Conservation (phyloP, 345 rosid species). For the Crucihimalaya himalaica region DNA sequence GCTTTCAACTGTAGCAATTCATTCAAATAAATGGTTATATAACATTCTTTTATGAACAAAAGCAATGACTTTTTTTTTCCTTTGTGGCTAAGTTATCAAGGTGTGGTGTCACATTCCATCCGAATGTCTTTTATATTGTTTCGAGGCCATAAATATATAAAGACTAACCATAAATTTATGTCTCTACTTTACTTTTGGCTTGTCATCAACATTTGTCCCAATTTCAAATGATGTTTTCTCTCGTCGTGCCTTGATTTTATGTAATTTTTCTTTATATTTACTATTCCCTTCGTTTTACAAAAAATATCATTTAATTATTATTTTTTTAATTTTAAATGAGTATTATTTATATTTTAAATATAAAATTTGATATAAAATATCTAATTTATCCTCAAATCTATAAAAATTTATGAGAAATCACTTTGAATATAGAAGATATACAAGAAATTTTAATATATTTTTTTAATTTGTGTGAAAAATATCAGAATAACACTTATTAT, state of each 20-base stretch:
- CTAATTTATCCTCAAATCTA: no score
- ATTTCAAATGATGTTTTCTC: neutral
- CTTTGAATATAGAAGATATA: no score
- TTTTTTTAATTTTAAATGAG: no score
- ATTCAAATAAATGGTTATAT: neutral
- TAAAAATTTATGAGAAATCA: no score
- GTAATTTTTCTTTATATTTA: neutral
- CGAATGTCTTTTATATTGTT: conserved; percentile 33
- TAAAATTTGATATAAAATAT: no score
- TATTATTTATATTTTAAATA: no score
- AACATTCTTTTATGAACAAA: neutral
- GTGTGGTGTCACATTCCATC: conserved; percentile 40
- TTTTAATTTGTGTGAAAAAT: no score
- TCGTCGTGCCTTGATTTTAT: neutral
- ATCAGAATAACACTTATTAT: no score
- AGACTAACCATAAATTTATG: neutral
- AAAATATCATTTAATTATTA: no score
- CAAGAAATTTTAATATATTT: no score
- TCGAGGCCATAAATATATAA: conserved; percentile 10
- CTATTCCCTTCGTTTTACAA: no score
- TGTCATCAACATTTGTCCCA: conserved; percentile 31
- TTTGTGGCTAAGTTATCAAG: conserved; percentile 40
- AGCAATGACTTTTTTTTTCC: conserved; percentile 29
- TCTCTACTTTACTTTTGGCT: conserved; percentile 21
- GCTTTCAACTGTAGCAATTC: neutral